phyloP scores from a whole-genome alignment of 164 flowering plant species.

The Macadamia tetraphylla region DNA sequence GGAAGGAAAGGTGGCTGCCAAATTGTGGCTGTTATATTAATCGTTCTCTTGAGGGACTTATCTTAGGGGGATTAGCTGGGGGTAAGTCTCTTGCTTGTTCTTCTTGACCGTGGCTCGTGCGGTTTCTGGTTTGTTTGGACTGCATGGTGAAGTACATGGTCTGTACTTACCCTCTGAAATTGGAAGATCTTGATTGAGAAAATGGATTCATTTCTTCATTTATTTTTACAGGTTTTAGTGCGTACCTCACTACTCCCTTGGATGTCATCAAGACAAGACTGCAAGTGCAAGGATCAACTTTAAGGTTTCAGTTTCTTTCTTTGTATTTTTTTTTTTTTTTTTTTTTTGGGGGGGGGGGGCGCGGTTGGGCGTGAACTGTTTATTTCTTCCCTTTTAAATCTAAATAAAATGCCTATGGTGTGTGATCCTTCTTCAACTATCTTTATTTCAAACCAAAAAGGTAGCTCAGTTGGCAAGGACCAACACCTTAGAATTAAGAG shows the following conservation, averaged over 20 bases:
- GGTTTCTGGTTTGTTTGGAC: not conserved
- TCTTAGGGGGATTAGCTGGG: conserved; percentile 90
- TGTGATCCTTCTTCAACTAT: too few species aligned
- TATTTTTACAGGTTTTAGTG: conserved; percentile 60
- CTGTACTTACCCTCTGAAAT: not conserved
- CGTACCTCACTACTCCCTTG: conserved; percentile 87
- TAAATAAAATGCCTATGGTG: too few species aligned
- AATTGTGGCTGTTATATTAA: conserved; percentile 27
- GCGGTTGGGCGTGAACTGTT: too few species aligned
- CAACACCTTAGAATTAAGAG: too few species aligned
- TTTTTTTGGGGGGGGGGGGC: too few species aligned
- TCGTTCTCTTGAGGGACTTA: conserved; percentile 64
- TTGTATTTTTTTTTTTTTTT: too few species aligned
- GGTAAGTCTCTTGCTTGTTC: conserved; percentile 42
- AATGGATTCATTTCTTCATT: not conserved
- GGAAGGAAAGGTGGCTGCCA: conserved; percentile 46
- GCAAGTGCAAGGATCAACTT: conserved; percentile 81
- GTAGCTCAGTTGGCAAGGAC: too few species aligned
- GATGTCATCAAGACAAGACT: conserved; percentile 92
- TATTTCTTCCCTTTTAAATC: too few species aligned
- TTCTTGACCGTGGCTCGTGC: not conserved
- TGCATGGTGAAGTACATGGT: not conserved
- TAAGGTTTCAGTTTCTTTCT: conserved; percentile 39
- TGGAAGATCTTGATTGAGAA: not conserved
- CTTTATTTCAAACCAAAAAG: too few species aligned